phyloP scores from a whole-genome alignment of 148 eudicot genomes.

The Rhododendron ovatum region DNA sequence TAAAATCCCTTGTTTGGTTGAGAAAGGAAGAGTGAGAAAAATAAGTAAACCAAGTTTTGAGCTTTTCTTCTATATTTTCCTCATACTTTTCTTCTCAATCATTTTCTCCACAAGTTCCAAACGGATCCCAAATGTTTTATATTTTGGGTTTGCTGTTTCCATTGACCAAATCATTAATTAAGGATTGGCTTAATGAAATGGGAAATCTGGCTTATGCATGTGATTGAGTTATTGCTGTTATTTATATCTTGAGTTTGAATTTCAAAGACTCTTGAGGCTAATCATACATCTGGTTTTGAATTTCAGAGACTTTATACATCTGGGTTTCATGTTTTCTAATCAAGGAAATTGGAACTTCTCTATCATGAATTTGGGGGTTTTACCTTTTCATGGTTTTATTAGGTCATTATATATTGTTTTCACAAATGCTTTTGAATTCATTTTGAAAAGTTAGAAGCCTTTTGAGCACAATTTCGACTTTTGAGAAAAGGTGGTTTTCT shows the following conservation, averaged over 20 bases:
- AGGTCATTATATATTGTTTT: neutral
- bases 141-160: neutral
- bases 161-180: neutral
- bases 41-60: no score
- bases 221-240: neutral
- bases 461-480: neutral
- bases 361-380: neutral
- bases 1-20: no score
- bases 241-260: neutral
- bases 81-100: no score
- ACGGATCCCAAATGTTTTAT: neutral
- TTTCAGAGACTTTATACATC: neutral
- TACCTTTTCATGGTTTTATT: neutral
- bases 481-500: neutral
- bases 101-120: no score
- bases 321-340: neutral
- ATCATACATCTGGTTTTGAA: neutral
- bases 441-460: conserved; percentile 10
- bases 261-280: neutral
- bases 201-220: neutral
- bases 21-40: no score
- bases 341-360: neutral
- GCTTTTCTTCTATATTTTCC: no score
- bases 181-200: neutral
- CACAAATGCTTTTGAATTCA: neutral